Conservation (phyloP, 192 early-diverging fungal species). For the Phlyctochytrium bullatum region DNA sequence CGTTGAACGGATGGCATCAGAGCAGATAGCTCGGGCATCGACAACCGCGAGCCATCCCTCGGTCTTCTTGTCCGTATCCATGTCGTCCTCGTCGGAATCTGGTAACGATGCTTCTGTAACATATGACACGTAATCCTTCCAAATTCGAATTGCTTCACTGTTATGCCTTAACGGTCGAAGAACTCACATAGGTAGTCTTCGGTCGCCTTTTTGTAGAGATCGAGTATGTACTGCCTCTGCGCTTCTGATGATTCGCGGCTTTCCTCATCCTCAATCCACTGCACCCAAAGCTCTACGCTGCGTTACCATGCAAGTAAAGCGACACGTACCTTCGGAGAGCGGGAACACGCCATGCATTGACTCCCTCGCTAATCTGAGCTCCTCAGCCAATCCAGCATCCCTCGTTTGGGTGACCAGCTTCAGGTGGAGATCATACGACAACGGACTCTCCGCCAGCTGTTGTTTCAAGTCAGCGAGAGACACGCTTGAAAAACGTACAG, state of each 20-base stretch:
- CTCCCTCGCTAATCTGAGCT: conserved; percentile 53
- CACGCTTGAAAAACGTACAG: background rate
- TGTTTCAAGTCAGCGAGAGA: background rate
- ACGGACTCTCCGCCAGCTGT: background rate
- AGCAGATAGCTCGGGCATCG: conserved; percentile 40
- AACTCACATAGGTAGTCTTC: conserved; percentile 71
- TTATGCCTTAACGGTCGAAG: background rate
- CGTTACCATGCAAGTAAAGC: no score
- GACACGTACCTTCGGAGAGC: conserved; percentile 59
- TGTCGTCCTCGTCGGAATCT: conserved; percentile 33
- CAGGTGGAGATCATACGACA: conserved; percentile 49
- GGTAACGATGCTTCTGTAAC: conserved; percentile 36
- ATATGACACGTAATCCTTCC: conserved; percentile 62
- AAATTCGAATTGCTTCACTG: conserved; percentile 48
- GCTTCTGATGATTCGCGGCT: conserved; percentile 33
- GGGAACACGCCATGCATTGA: conserved; percentile 59
- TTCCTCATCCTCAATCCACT: conserved; percentile 69
- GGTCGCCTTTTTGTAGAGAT: conserved; percentile 51
- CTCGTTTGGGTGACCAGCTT: conserved; percentile 44
- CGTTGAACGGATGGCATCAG: conserved; percentile 46
- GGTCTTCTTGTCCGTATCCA: background rate
- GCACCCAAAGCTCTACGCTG: conserved; percentile 64
- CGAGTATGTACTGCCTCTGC: conserved; percentile 44
- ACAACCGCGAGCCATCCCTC: conserved; percentile 37
- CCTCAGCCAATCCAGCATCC: conserved; percentile 20